These are phyloP conservation scores for Vigna hirtella DNA, from an alignment of 306 rosid genomes.

Conservation along the genomic window DNA sequence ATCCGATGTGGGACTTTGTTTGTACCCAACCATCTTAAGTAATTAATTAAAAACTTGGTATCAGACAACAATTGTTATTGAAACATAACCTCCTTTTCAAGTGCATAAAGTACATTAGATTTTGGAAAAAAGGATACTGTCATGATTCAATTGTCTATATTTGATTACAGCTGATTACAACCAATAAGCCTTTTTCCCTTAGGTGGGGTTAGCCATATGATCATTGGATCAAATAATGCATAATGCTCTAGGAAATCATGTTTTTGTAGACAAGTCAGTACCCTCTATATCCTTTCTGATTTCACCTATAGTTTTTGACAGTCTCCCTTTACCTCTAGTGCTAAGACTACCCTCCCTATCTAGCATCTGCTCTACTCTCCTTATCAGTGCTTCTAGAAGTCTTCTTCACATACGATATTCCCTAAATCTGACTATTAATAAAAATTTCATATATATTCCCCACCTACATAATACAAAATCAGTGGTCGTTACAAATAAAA, in stretches of 20 bases:
- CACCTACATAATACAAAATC: not conserved
- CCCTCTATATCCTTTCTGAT: not conserved
- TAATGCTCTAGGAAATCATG: not conserved
- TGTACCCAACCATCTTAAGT: not conserved
- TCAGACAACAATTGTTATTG: not conserved
- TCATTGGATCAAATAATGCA: not conserved
- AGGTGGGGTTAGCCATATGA: not conserved
- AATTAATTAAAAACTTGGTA: not conserved
- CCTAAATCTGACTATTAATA: not conserved
- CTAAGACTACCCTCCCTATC: not conserved
- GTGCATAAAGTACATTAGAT: not conserved
- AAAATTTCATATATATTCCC: not conserved
- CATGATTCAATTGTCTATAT: constrained; percentile 16
- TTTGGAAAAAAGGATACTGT: constrained; percentile 5
- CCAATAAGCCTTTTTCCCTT: not conserved
- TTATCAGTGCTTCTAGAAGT: not conserved
- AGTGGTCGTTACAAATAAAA: constrained; percentile 21
- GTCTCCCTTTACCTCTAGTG: not conserved
- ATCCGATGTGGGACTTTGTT: too few species aligned
- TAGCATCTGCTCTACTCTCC: not conserved
- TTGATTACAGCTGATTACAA: not conserved
- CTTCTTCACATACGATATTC: not conserved
- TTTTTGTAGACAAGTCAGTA: not conserved
- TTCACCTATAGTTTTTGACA: not conserved
- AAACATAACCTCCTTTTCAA: constrained; percentile 21